phyloP scores from a whole-genome alignment of 768 basidiomycete species.

The Amanita jacksonii region DNA sequence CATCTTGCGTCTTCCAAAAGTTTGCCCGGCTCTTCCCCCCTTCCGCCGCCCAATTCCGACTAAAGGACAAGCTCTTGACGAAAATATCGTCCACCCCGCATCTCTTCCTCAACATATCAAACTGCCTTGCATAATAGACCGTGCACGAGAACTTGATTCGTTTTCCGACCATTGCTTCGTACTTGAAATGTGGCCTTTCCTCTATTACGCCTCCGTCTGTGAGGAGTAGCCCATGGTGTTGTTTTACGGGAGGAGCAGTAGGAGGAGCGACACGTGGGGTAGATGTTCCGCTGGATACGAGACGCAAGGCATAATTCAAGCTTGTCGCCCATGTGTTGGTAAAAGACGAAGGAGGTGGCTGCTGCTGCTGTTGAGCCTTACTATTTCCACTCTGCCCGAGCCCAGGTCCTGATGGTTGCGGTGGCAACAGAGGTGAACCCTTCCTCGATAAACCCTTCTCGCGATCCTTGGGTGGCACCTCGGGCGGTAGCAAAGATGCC shows the following conservation, averaged over 20 bases:
- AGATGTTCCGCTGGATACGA: conserved; percentile 34
- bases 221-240: conserved; percentile 41
- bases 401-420: too few relatives aligned
- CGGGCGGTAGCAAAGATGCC: conserved; percentile 6
- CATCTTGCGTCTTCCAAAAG: conserved; percentile 77
- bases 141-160: conserved; percentile 71
- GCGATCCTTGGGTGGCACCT: conserved; percentile 17
- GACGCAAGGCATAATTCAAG: conserved; percentile 50
- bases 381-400: neutral
- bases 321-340: conserved; percentile 39
- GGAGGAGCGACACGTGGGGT: conserved; percentile 25
- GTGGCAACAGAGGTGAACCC: conserved; percentile 8
- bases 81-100: conserved; percentile 60
- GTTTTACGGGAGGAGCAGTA: conserved; percentile 23
- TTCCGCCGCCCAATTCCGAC: conserved; percentile 62
- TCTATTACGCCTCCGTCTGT: conserved; percentile 39
- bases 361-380: neutral
- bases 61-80: conserved; percentile 48
- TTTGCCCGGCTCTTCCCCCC: conserved; percentile 76
- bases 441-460: conserved; percentile 2
- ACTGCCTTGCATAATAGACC: conserved; percentile 76
- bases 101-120: conserved; percentile 52
- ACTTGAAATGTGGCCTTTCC: conserved; percentile 74
- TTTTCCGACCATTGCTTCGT: conserved; percentile 72
- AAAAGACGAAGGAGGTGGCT: conserved; percentile 30